A percentile compares a stretch with the other conserved stretches of the same genome.
phyloP scores from a whole-genome alignment of 331 rosid genomes.

The Quercus phellos region DNA sequence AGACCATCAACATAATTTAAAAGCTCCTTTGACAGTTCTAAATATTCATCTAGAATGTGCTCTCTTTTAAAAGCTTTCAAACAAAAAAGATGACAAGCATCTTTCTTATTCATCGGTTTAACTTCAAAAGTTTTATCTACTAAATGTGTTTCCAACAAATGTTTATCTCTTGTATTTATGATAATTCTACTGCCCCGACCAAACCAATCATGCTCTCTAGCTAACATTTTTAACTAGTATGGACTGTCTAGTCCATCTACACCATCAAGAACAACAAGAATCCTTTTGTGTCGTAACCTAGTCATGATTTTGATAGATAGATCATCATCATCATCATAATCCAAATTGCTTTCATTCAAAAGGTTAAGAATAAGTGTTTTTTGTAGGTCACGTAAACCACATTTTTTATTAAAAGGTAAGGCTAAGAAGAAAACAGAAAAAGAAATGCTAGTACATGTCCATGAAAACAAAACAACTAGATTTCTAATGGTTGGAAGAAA shows the following conservation, averaged over 20 bases:
- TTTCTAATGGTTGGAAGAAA: too few relatives aligned
- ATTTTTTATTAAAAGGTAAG: too few relatives aligned
- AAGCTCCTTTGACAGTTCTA: not conserved
- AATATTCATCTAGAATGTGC: not conserved
- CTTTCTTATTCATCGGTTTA: not conserved
- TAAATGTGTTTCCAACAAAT: not conserved
- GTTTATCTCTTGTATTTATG: not conserved
- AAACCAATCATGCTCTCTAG: constrained; percentile 11
- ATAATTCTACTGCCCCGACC: constrained; percentile 17
- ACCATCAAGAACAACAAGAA: constrained; percentile 19
- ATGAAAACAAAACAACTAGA: too few relatives aligned
- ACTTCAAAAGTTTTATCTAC: not conserved
- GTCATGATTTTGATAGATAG: not conserved
- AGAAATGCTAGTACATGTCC: too few relatives aligned
- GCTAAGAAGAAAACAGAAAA: too few relatives aligned
- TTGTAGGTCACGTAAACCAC: not conserved
- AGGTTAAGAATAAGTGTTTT: constrained; percentile 6
- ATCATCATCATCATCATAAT: not conserved
- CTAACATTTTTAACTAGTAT: not conserved
- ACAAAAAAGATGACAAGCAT: constrained; percentile 7
- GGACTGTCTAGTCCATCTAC: not conserved
- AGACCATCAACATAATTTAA: not conserved
- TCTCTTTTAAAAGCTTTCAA: constrained; percentile 8
- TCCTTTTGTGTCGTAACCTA: not conserved
- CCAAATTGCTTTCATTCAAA: constrained; percentile 11